Percentiles rank a stretch among this genome's conserved stretches.
Evolutionary conservation across 495 filamentous ascomycete genomes (phyloP).

Genomic region (Podospora tetraspora): DNA sequence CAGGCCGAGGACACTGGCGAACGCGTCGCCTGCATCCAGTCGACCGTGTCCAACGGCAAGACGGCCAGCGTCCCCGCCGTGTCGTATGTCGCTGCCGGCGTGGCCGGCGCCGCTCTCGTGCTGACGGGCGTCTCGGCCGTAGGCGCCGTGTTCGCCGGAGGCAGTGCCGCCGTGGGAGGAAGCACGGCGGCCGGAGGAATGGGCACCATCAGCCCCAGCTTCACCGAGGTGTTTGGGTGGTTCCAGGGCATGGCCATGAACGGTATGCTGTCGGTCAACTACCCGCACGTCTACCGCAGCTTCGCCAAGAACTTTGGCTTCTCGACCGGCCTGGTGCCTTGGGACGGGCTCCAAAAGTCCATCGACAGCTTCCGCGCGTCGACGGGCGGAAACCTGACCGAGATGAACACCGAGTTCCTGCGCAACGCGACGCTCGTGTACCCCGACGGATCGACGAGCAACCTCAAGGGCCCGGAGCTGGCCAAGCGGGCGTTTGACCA

Average conservation of each 20-base stretch:
- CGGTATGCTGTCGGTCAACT: conserved; percentile 88
- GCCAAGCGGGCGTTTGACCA: conserved; percentile 53
- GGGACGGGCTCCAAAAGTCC: conserved; percentile 68
- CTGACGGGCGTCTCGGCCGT: conserved; percentile 69
- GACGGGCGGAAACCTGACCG: conserved; percentile 84
- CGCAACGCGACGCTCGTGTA: conserved; percentile 67
- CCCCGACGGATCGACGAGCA: conserved; percentile 43
- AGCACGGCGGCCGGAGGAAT: conserved; percentile 54
- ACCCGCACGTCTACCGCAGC: conserved; percentile 78
- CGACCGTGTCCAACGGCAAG: conserved; percentile 81
- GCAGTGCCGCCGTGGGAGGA: conserved; percentile 32
- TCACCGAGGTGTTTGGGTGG: conserved; percentile 79
- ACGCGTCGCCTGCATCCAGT: conserved; percentile 77
- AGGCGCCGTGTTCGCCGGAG: conserved; percentile 51
- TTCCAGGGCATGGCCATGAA: conserved; percentile 93
- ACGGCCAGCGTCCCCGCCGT: conserved; percentile 67
- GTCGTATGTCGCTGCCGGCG: conserved; percentile 76
- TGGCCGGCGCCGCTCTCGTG: conserved; percentile 79
- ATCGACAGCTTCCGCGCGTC: conserved; percentile 78
- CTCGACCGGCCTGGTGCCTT: conserved; percentile 77
- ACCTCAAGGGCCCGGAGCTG: conserved; percentile 30
- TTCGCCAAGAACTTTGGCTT: conserved; percentile 93
- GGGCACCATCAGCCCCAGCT: conserved; percentile 70
- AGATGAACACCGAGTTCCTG: conserved; percentile 70
- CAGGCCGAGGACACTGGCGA: conserved; percentile 52